A percentile compares a stretch with the other conserved stretches of the same genome.
These are phyloP conservation scores for Chlamydomonas reinhardtii DNA, from an alignment of 163 green algal genomes.

Conservation along the genomic window DNA sequence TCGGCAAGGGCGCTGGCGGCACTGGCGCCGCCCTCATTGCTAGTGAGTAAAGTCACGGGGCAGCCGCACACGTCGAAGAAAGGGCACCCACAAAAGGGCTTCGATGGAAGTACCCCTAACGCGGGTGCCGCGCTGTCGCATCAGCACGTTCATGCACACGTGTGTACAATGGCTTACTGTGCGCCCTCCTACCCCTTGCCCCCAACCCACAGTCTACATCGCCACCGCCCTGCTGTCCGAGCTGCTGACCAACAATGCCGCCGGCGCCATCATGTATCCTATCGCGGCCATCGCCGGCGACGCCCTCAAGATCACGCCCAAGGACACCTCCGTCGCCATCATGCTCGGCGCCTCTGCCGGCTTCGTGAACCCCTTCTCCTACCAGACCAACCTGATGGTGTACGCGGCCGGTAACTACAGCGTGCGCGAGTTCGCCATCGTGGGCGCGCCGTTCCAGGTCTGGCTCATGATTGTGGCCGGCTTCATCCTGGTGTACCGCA, in stretches of 20 bases:
- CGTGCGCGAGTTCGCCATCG: slow-evolving; percentile 80
- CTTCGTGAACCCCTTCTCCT: slow-evolving; percentile 76
- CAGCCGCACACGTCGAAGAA: too few relatives aligned
- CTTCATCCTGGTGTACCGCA: slow-evolving; percentile 48
- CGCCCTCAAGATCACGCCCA: slow-evolving; percentile 27
- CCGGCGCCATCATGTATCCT: slow-evolving; percentile 17
- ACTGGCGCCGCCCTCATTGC: not conserved
- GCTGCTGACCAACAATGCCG: slow-evolving; percentile 88
- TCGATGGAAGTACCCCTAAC: too few relatives aligned
- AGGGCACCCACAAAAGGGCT: too few relatives aligned
- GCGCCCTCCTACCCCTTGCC: too few relatives aligned
- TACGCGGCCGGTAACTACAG: slow-evolving; percentile 61
- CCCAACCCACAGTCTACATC: slow-evolving; percentile 65
- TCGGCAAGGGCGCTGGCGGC: not conserved
- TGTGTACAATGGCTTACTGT: too few relatives aligned
- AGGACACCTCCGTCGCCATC: slow-evolving; percentile 64
- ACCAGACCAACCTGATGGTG: slow-evolving; percentile 90
- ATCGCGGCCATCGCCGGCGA: slow-evolving; percentile 66
- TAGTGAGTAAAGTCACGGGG: too few relatives aligned
- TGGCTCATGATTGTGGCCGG: slow-evolving; percentile 51
- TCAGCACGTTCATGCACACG: too few relatives aligned
- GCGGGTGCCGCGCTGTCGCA: too few relatives aligned
- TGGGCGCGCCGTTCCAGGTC: slow-evolving; percentile 72
- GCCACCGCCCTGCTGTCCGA: slow-evolving; percentile 80
- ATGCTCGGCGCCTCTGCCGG: slow-evolving; percentile 82